Base-by-base conservation (phyloP, 257 asterid genomes). In the Gentiana dahurica region DNA sequence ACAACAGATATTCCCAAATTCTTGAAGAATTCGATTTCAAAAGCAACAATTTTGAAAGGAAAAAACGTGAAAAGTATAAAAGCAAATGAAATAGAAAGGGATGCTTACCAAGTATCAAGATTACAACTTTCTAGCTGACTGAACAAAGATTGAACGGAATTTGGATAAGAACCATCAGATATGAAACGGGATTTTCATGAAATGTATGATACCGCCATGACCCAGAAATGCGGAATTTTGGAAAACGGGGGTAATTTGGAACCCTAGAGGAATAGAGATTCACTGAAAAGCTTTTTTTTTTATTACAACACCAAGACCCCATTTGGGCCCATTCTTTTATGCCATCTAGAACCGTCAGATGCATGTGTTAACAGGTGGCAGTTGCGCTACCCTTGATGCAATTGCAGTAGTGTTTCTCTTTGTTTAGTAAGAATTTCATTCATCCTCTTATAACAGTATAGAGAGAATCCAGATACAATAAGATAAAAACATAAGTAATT, bases 21-120 rank as follows among this genome's bases (percentile, higher is more conserved):
- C 46, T 10, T 41, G 9, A 41, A 5, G 46, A 41, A 7, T 41
- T 24, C n/a, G 8, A 12, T 7, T 12, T 43, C 12, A 13, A 33
- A 52, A 33, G 63, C n/a, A 60, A 11, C 32, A 38, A 13, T 47
- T 48, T 10, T 54, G 9, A 5, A 8, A 33, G 45, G 55, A 50
- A 5, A 47, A 65, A 12, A 2, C 49, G 47, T 54, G 11, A 6
- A 36, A 12, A 11, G 36, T 37, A 33, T 13, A 66, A 63, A 68
- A 57, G 8, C 34, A 45, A 58, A 4, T 56, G 38, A 37, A 35
- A 57, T 49, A 64, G 57, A 10, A 24, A 57, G 54, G 51, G 58
- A 48, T 24, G 79, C 82, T 75, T 71, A 83, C 87, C 24, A 48
- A 49, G 54, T 62, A 59, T 34, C 55, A 47, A 61, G 64, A 49